Evolutionary conservation across 2,329 filamentous ascomycete genomes (phyloP), one percentile per base, ranked within the genome.

Genomic region (Cladosporium cucumerinum): DNA sequence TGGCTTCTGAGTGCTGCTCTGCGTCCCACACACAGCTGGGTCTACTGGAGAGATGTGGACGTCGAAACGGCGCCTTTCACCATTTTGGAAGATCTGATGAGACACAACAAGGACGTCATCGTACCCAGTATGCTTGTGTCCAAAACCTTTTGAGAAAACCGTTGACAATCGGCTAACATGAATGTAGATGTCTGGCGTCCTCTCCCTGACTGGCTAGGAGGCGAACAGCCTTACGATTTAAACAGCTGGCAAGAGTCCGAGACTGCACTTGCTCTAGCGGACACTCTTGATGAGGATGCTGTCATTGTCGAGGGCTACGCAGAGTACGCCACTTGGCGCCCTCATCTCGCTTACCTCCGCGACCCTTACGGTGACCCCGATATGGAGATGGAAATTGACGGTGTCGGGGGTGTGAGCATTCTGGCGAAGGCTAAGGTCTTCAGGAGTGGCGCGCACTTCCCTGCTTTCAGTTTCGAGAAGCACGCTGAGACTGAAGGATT

Each of bases 171-270:
- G 12, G 28, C 51, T 60, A 59, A 60, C 55, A 52, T 39, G 18
- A 3, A 32, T 36, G 26, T 55, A 74, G 73, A 99, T 81, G 95
- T 99, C 66, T 99, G 95, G 95, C 89, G 95, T 69, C 95, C 95
- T n/a, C 86, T 99, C 57, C 95, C 95, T 7, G 95, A 99, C 78
- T 99, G 95, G 95, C 90, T 99, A 26, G 95, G 95, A 54, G 96
- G 95, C 72, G 95, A 99, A 77, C 95, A 99, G 77, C 95, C 95
- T 1, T 99, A 99, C 77, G 95, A 99, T 79, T 79, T 99, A 72
- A 99, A 99, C 78, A 98, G 94, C 18, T 99, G 95, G 95, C 95
- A 99, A 78, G 95, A 99, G 78, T 99, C 95, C 0, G 96, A 99
- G 75, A 99, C 95, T 0, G 95, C 95, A 0, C 83, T 99, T 61